Conservation (phyloP, 257 asterid species). For the Nicotiana benthamiana region DNA sequence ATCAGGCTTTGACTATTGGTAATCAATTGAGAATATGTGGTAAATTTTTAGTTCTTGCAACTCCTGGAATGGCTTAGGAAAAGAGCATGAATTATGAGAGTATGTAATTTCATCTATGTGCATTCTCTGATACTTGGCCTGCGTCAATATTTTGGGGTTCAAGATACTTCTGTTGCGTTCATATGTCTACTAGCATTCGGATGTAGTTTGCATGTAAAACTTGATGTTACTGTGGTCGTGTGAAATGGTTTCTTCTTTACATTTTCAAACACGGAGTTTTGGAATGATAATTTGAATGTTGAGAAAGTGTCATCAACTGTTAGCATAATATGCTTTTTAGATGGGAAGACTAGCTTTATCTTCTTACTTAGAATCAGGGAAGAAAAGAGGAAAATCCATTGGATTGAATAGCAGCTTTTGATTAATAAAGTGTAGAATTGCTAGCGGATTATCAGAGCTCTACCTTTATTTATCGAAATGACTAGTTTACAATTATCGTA, state of each 20-base stretch:
- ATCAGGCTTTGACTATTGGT: neutral
- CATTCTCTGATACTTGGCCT: neutral
- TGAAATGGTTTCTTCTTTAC: neutral
- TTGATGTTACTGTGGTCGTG: neutral
- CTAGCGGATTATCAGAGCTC: neutral
- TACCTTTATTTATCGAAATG: neutral
- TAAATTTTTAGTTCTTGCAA: neutral
- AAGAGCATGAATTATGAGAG: neutral
- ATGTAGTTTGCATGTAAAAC: neutral
- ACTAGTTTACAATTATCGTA: neutral
- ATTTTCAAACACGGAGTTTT: neutral
- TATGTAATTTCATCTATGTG: neutral
- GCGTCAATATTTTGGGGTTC: neutral
- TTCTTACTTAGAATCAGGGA: neutral
- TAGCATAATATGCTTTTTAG: neutral
- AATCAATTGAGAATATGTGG: neutral
- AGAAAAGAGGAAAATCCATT: no score
- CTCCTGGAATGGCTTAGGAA: neutral
- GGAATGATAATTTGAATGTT: neutral
- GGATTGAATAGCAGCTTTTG: neutral
- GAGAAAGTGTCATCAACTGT: neutral
- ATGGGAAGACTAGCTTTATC: neutral
- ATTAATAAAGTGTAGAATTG: neutral
- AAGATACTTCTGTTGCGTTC: neutral
- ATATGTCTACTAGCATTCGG: neutral